A percentile compares a stretch with the other conserved stretches of the same genome.
These are phyloP conservation scores for Platanus orientalis DNA, from an alignment of 164 flowering plant species.

Conservation along the genomic window DNA sequence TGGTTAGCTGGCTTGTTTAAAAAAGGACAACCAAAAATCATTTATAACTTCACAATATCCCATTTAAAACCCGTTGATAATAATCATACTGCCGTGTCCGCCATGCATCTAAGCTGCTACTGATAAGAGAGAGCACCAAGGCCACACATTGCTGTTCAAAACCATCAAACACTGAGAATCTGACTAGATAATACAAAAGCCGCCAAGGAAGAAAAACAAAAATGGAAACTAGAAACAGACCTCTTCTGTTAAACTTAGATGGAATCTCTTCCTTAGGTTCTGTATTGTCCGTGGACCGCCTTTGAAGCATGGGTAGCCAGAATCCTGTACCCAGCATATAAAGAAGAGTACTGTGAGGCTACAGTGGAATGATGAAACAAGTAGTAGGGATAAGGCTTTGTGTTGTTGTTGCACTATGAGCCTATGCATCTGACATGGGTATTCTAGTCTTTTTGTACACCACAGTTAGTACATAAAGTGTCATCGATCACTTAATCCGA, in stretches of 20 bases:
- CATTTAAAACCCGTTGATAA: slow-evolving; percentile 95
- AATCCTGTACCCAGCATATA: slow-evolving; percentile 56
- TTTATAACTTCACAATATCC: slow-evolving; percentile 63
- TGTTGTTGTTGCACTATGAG: too few relatives aligned
- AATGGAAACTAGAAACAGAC: slow-evolving; percentile 28
- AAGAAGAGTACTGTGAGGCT: background rate
- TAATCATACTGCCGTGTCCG: slow-evolving; percentile 98
- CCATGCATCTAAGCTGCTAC: slow-evolving; percentile 99
- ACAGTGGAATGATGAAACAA: too few relatives aligned
- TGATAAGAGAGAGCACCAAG: slow-evolving; percentile 92
- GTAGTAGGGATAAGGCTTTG: too few relatives aligned
- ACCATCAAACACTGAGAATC: slow-evolving; percentile 5
- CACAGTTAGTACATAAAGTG: too few relatives aligned
- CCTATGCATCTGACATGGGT: too few relatives aligned
- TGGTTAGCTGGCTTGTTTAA: slow-evolving; percentile 13
- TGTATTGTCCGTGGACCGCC: slow-evolving; percentile 97
- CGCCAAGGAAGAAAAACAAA: background rate
- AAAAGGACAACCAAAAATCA: slow-evolving; percentile 4
- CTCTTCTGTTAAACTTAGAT: slow-evolving; percentile 95
- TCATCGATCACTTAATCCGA: too few relatives aligned
- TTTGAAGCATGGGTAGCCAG: slow-evolving; percentile 97
- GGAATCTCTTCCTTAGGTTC: slow-evolving; percentile 89
- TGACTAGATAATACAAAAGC: background rate
- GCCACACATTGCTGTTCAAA: slow-evolving; percentile 96
- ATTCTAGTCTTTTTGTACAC: too few relatives aligned